A percentile compares a stretch with the other conserved stretches of the same genome.
These are phyloP conservation scores for Candida hungchunana DNA, from an alignment of 805 yeast species.

Conservation along the genomic window DNA sequence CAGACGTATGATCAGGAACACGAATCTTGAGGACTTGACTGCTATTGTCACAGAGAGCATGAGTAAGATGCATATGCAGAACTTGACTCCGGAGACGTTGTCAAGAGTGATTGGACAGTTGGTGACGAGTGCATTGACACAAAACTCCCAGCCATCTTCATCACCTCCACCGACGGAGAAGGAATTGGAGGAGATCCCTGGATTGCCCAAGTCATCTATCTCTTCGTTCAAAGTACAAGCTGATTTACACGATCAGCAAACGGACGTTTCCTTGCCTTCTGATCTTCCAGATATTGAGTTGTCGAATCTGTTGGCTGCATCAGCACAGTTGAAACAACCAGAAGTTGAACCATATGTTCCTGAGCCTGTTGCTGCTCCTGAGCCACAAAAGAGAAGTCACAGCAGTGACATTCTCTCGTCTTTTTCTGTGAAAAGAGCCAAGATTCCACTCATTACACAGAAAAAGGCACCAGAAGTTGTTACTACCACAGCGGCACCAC, in stretches of 20 bases:
- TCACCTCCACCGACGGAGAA: slow-evolving; percentile 6
- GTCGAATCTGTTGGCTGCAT: slow-evolving; percentile 6
- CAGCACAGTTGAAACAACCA: slow-evolving; percentile 2
- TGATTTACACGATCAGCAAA: not conserved
- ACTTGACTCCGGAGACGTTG: slow-evolving; percentile 35
- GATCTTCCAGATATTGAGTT: slow-evolving; percentile 10
- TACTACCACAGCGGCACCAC: not conserved
- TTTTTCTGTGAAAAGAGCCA: slow-evolving; percentile 24
- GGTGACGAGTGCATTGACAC: slow-evolving; percentile 17
- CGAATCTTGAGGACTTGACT: slow-evolving; percentile 28
- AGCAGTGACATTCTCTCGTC: slow-evolving; percentile 18
- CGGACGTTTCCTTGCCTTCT: not conserved
- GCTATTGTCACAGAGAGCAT: slow-evolving; percentile 26
- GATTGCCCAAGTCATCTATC: slow-evolving; percentile 28
- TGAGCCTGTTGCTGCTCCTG: not conserved
- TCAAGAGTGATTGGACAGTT: slow-evolving; percentile 25
- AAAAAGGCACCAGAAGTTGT: slow-evolving; percentile 4
- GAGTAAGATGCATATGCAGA: slow-evolving; percentile 41
- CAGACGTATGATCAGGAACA: slow-evolving; percentile 48
- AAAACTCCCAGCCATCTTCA: slow-evolving; percentile 8
- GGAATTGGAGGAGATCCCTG: slow-evolving; percentile 20
- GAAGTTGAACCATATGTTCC: not conserved
- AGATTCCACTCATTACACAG: slow-evolving; percentile 22
- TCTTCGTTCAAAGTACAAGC: slow-evolving; percentile 28
- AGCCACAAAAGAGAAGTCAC: slow-evolving; percentile 21